A percentile compares a stretch with the other conserved stretches of the same genome.
phyloP scores from a whole-genome alignment of 2,329 filamentous ascomycete genomes.

The Penicillium decumbens region DNA sequence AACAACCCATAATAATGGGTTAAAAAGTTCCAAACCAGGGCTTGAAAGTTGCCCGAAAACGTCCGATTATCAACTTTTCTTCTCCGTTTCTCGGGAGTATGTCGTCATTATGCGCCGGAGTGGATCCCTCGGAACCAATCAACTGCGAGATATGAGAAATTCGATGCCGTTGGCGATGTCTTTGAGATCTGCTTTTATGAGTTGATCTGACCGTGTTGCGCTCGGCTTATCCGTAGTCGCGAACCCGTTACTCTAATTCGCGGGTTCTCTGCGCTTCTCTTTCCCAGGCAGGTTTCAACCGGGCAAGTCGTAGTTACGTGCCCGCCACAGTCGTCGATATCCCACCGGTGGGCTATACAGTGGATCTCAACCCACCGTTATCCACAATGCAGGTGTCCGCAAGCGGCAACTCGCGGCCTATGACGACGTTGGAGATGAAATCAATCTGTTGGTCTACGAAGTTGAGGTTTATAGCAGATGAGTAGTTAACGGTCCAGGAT shows the following conservation, averaged over 20 bases:
- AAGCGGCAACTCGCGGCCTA: neutral
- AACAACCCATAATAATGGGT: neutral
- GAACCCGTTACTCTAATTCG: neutral
- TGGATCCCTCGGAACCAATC: neutral
- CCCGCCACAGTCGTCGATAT: neutral
- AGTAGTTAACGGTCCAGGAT: neutral
- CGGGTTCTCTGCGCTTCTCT: neutral
- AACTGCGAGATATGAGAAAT: neutral
- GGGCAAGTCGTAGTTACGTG: neutral
- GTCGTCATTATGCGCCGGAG: neutral
- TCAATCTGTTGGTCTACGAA: neutral
- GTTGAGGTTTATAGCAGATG: neutral
- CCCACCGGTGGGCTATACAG: neutral
- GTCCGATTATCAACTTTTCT: neutral
- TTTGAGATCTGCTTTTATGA: neutral
- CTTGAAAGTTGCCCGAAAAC: neutral
- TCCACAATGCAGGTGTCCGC: neutral
- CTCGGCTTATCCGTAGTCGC: neutral
- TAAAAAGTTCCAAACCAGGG: too few species aligned
- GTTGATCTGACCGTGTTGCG: neutral
- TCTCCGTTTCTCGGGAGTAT: neutral
- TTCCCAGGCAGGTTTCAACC: neutral
- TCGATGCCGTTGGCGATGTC: neutral
- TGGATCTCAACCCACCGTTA: neutral
- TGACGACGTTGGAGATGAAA: neutral